Evolutionary conservation across 371 early-diverging fungal species (phyloP).

Genomic region (Apophysomyces sp.): DNA sequence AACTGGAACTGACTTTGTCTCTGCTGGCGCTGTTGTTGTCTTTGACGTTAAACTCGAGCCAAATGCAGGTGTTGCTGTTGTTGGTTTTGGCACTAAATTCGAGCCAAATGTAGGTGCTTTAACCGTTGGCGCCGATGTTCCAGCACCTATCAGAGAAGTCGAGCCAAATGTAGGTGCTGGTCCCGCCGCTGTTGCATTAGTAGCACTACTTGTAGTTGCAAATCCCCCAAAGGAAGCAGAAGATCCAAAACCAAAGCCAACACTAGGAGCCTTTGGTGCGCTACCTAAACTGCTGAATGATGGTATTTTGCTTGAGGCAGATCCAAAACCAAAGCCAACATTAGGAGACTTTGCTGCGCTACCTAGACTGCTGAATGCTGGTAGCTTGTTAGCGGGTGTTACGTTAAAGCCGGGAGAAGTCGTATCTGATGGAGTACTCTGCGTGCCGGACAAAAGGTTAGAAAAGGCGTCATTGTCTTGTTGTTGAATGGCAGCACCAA

Average conservation of each 20-base stretch:
- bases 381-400: not conserved
- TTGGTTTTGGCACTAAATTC: constrained; percentile 16
- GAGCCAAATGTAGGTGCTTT: constrained; percentile 5
- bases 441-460: not conserved
- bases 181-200: not conserved
- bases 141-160: constrained; percentile 8
- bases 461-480: not conserved
- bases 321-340: not conserved
- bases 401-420: not conserved
- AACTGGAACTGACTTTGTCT: no score
- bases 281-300: constrained; percentile 2
- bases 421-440: not conserved
- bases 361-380: not conserved
- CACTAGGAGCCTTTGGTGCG: not conserved
- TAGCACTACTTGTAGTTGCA: not conserved
- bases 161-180: constrained; percentile 6
- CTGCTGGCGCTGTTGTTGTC: not conserved
- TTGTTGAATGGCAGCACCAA: constrained; percentile 20
- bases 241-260: constrained; percentile 1
- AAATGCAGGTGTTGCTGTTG: constrained; percentile 15
- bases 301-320: no score
- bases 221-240: not conserved
- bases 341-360: not conserved
- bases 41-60: constrained; percentile 5
- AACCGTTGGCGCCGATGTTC: not conserved